Evolutionary conservation across 75 land plant genomes (phyloP).

Genomic region (Picea glauca): DNA sequence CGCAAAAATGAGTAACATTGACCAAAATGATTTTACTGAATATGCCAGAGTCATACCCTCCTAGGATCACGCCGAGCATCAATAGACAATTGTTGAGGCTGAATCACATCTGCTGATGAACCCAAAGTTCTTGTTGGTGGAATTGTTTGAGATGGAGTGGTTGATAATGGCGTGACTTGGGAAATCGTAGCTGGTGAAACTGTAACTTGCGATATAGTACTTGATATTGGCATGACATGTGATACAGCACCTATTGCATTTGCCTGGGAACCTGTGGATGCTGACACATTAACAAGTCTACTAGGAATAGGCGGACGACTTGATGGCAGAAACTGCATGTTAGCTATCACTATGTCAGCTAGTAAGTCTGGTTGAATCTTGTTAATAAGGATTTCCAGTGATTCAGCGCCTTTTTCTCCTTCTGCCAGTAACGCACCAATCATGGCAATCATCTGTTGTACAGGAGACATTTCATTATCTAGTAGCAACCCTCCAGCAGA

Average conservation of each 20-base stretch:
- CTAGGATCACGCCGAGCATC: slow-evolving; percentile 85
- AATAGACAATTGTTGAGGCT: slow-evolving; percentile 16
- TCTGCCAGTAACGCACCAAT: slow-evolving; percentile 84
- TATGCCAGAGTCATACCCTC: slow-evolving; percentile 47
- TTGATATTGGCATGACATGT: slow-evolving; percentile 14
- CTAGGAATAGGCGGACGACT: slow-evolving; percentile 27
- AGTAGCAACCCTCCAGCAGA: slow-evolving; percentile 19
- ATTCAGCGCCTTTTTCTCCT: slow-evolving; percentile 86
- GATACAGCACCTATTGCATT: slow-evolving; percentile 8
- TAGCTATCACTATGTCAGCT: slow-evolving; percentile 93
- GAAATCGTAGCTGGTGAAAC: slow-evolving; percentile 12
- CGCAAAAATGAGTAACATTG: slow-evolving; percentile 2
- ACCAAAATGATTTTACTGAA: neutral
- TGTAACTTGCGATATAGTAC: slow-evolving; percentile 8
- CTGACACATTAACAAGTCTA: slow-evolving; percentile 22
- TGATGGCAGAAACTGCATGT: slow-evolving; percentile 81
- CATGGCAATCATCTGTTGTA: slow-evolving; percentile 84
- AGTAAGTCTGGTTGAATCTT: slow-evolving; percentile 84
- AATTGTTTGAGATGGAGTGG: neutral
- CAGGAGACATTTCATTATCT: slow-evolving; percentile 50
- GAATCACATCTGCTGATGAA: slow-evolving; percentile 16
- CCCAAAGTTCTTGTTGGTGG: slow-evolving; percentile 5
- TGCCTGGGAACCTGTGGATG: slow-evolving; percentile 9
- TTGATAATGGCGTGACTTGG: neutral
- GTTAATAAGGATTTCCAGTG: slow-evolving; percentile 84